These are phyloP conservation scores for Wickerhamiella lipophila DNA, from an alignment of 805 yeast species.

Conservation along the genomic window DNA sequence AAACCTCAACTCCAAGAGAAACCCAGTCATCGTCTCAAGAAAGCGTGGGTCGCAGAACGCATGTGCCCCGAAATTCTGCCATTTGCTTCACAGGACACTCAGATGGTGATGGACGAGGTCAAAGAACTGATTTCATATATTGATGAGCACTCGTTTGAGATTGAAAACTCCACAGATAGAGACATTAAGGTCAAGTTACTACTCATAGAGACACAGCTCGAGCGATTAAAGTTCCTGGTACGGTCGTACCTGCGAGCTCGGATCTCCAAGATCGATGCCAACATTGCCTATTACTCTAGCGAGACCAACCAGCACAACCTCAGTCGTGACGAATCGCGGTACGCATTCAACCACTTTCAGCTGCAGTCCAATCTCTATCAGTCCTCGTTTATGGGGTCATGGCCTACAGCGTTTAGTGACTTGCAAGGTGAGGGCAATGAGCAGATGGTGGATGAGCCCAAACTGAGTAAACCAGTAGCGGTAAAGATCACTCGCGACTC, in stretches of 20 bases:
- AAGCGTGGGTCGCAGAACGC: slow-evolving; percentile 73
- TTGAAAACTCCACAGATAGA: slow-evolving; percentile 33
- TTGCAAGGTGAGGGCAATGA: slow-evolving; percentile 60
- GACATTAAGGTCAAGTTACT: slow-evolving; percentile 28
- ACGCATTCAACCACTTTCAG: slow-evolving; percentile 40
- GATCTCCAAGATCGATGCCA: slow-evolving; percentile 55
- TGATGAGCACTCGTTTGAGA: slow-evolving; percentile 64
- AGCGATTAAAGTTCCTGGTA: slow-evolving; percentile 69
- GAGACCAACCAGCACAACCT: slow-evolving; percentile 24
- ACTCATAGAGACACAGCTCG: slow-evolving; percentile 84
- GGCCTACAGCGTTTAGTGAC: slow-evolving; percentile 58
- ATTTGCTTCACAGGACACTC: slow-evolving; percentile 50
- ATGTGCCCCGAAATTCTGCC: slow-evolving; percentile 78
- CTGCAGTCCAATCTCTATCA: slow-evolving; percentile 54
- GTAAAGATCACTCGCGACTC: slow-evolving; percentile 38
- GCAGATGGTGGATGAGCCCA: slow-evolving; percentile 68
- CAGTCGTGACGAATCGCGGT: slow-evolving; percentile 13
- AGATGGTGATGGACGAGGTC: slow-evolving; percentile 44
- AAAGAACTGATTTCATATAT: slow-evolving; percentile 62
- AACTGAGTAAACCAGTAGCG: slow-evolving; percentile 64
- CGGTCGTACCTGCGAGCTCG: slow-evolving; percentile 72
- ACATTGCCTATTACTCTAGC: slow-evolving; percentile 45
- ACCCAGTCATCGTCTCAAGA: slow-evolving; percentile 31
- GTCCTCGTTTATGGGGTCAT: slow-evolving; percentile 46
- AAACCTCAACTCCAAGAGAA: slow-evolving; percentile 1